These are phyloP conservation scores for Lachancea lanzarotensis DNA, from an alignment of 805 yeast genomes.

Conservation along the genomic window DNA sequence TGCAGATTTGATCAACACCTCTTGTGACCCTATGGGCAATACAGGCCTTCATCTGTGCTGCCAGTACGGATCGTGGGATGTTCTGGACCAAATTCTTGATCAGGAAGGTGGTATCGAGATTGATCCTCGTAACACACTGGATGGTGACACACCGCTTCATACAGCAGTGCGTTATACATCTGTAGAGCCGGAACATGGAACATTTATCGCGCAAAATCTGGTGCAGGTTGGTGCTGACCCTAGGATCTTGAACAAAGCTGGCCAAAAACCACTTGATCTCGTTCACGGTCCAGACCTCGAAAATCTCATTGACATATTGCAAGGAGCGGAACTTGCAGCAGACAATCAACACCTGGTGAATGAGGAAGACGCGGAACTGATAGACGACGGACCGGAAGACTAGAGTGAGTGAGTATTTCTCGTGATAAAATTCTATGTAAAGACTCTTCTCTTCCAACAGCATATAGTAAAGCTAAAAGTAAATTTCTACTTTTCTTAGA, in stretches of 20 bases:
- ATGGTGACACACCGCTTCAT: slow-evolving; percentile 88
- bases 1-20: slow-evolving; percentile 53
- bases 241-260: slow-evolving; percentile 48
- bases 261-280: slow-evolving; percentile 71
- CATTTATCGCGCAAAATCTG: slow-evolving; percentile 67
- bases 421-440: too few species aligned
- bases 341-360: slow-evolving; percentile 30
- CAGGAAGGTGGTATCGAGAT: slow-evolving; percentile 80
- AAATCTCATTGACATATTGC: slow-evolving; percentile 55
- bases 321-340: slow-evolving; percentile 78
- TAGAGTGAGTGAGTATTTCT: slow-evolving; percentile 4
- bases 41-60: slow-evolving; percentile 79
- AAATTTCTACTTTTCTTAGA: too few species aligned
- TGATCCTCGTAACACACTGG: slow-evolving; percentile 65
- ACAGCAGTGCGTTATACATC: slow-evolving; percentile 69
- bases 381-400: slow-evolving; percentile 29
- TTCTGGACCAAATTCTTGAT: slow-evolving; percentile 73
- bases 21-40: slow-evolving; percentile 74
- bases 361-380: slow-evolving; percentile 35
- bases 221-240: slow-evolving; percentile 92
- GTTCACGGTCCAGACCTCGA: slow-evolving; percentile 48
- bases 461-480: slow-evolving; percentile 8
- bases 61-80: slow-evolving; percentile 76
- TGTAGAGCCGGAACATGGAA: slow-evolving; percentile 81
- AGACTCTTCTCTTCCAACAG: neutral